Conservation (phyloP, 164 flowering plant genomes). For the Aristolochia fimbriata region DNA sequence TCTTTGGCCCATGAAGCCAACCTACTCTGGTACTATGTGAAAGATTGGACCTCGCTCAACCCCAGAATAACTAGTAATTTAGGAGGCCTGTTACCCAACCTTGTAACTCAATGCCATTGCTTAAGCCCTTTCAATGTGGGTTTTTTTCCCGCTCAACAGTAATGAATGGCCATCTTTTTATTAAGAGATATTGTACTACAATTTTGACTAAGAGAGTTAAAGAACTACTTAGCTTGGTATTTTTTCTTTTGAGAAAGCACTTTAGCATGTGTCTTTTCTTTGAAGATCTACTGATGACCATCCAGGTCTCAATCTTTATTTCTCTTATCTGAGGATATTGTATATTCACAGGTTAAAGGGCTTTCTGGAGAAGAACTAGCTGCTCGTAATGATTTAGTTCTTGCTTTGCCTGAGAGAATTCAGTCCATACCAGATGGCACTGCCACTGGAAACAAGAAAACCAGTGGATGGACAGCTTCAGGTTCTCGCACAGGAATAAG, state of each 20-base stretch:
- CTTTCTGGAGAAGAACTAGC: slow-evolving; percentile 64
- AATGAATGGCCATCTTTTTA: too few relatives aligned
- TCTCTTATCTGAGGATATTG: neutral
- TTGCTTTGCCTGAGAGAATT: slow-evolving; percentile 72
- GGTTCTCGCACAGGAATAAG: slow-evolving; percentile 59
- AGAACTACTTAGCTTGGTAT: neutral
- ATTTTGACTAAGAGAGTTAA: neutral
- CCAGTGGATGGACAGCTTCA: slow-evolving; percentile 61
- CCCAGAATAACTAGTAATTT: too few relatives aligned
- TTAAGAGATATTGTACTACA: neutral
- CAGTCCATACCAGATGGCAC: slow-evolving; percentile 87
- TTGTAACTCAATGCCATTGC: too few relatives aligned
- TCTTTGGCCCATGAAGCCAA: too few relatives aligned
- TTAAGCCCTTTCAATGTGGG: too few relatives aligned
- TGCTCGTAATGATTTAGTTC: slow-evolving; percentile 69
- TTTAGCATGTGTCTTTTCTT: neutral
- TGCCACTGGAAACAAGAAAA: slow-evolving; percentile 43
- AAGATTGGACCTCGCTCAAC: too few relatives aligned
- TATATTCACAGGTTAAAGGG: slow-evolving; percentile 60
- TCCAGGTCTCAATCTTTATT: neutral
- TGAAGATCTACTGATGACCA: neutral
- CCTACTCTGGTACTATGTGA: too few relatives aligned
- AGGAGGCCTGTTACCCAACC: too few relatives aligned
- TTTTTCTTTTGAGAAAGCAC: neutral
- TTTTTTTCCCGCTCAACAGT: too few relatives aligned